Evolutionary conservation across 2,329 filamentous ascomycete species (phyloP), one percentile per base, ranked within the genome.

Genomic region (Alternaria dauci): DNA sequence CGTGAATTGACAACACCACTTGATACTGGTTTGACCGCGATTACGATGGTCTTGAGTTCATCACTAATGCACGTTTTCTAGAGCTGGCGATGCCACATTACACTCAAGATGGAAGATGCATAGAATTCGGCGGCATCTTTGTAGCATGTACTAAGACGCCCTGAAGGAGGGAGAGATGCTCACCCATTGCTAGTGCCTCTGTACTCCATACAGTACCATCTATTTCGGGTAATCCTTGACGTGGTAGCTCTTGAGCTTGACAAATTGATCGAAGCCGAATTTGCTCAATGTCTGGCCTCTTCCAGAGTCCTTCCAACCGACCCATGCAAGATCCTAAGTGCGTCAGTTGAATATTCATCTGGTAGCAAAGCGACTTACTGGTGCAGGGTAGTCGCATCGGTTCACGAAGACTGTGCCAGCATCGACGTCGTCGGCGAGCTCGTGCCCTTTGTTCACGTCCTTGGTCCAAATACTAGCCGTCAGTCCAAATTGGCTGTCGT

Each of bases 381-480:
- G 93, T 77, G 90, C 93, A 48, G 94, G 94, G 78, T 88, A 98
- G 79, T 98, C 94, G 74, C 92, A 93, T 71, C 94, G 88, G 79
- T 98, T 98, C 72, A 98, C 92, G 81, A 97, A 98, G 50, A 97
- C 94, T 2, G 94, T 98, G 42, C 94, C 94, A 46, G 94, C 94
- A 77, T 97, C 94, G 48, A 98, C 88, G 52, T 89, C 84, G 56
- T 95, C 89, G 39, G 90, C 88, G 53, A 98, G 84, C 76, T 91
- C 86, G 70, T 93, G 88, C 16, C 90, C 94, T 74, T 85, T 89
- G 46, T 82, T 84, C 2, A 89, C 87, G 74, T 98, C 93, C 79
- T 95, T 96, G 59, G 93, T 97, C 94, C 94, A 98, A 72, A 98
- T 93, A 73, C 93, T 96, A n/a, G 94, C 94, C 4, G 94, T 97